A percentile compares a stretch with the other conserved stretches of the same genome.
Evolutionary conservation across 164 flowering plant species (phyloP).

Genomic region (Sextonia rubra): DNA sequence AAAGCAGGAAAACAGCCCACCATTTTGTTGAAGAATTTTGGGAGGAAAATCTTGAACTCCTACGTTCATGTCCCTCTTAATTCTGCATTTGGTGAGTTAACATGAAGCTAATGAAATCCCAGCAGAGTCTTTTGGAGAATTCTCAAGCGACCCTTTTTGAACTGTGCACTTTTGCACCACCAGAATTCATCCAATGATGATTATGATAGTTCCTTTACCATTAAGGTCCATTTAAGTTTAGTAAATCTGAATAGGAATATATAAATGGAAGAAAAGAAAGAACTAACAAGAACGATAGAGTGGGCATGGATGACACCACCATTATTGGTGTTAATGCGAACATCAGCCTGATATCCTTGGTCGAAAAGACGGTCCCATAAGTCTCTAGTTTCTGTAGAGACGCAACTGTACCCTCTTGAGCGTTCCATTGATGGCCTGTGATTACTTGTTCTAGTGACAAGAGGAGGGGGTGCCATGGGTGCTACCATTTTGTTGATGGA

Average conservation of each 20-base stretch:
- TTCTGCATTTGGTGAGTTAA: no score
- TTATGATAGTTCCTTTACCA: no score
- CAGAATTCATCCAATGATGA: background rate
- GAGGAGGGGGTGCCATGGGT: constrained; percentile 1
- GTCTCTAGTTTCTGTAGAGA: constrained; percentile 28
- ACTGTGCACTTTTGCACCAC: background rate
- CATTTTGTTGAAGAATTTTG: no score
- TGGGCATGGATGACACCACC: constrained; percentile 65
- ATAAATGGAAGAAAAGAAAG: background rate
- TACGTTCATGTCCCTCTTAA: no score
- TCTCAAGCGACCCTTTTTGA: background rate
- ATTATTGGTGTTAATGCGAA: constrained; percentile 44
- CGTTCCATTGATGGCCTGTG: background rate
- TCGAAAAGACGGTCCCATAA: constrained; percentile 72
- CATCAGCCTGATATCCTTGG: constrained; percentile 72
- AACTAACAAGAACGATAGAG: constrained; percentile 64
- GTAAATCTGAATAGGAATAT: no score
- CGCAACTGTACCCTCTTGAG: constrained; percentile 18
- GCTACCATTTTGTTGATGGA: background rate
- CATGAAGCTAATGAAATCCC: no score
- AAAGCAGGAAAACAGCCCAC: no score
- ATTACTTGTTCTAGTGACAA: background rate
- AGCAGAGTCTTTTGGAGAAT: no score
- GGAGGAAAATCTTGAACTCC: no score
- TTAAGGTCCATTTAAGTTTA: no score